phyloP scores from a whole-genome alignment of 192 early-diverging fungal species.

The Backusella liffmaniae region DNA sequence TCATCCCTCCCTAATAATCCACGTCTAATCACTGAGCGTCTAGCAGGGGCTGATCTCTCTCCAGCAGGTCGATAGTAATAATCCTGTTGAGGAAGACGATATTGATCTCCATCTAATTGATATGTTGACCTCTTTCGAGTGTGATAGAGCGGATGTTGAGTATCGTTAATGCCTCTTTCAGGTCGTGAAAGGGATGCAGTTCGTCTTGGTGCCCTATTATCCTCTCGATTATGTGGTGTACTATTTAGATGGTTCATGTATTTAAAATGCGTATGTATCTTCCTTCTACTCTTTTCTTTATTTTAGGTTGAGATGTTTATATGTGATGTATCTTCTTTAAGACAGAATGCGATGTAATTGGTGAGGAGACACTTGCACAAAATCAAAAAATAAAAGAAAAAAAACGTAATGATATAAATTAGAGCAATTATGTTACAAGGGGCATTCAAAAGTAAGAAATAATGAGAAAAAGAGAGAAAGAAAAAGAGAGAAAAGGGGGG shows the following conservation, averaged over 20 bases:
- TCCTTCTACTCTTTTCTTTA: neutral
- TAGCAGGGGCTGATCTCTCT: neutral
- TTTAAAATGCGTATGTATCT: neutral
- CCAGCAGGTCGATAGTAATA: conserved; percentile 1
- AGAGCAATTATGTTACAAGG: neutral
- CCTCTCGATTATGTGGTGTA: neutral
- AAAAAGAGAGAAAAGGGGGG: neutral
- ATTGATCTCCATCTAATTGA: neutral
- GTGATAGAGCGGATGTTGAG: conserved; percentile 49
- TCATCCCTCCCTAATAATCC: conserved; percentile 24
- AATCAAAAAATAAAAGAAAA: neutral
- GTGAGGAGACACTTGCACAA: conserved; percentile 7
- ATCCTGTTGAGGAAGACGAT: neutral
- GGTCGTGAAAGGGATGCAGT: conserved; percentile 69
- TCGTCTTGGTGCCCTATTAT: conserved; percentile 22
- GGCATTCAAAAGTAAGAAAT: conserved; percentile 7
- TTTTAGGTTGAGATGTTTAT: neutral
- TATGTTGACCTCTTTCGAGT: conserved; percentile 18
- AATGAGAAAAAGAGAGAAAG: neutral
- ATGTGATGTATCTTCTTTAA: neutral
- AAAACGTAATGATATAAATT: neutral
- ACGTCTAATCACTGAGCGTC: conserved; percentile 16
- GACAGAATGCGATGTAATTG: neutral
- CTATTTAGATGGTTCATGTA: neutral
- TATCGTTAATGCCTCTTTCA: conserved; percentile 50